Evolutionary conservation across 2,329 filamentous ascomycete species (phyloP).

Genomic region (Aspergillus latus): DNA sequence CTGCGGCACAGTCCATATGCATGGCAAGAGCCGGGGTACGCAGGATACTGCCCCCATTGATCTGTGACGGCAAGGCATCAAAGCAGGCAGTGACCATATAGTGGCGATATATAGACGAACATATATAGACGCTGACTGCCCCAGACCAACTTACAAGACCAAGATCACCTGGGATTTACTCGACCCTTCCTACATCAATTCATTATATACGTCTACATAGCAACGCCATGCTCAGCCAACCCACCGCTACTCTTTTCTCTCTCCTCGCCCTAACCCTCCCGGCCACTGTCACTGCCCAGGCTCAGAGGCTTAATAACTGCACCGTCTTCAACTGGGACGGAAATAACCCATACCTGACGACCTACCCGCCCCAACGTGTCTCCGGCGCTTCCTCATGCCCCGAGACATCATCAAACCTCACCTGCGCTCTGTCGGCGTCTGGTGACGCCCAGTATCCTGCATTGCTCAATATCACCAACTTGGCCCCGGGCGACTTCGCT

Average conservation of each 20-base stretch:
- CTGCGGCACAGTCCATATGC: neutral
- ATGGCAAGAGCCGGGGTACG: neutral
- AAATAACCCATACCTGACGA: neutral
- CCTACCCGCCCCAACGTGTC: constrained; percentile 1
- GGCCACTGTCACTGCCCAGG: neutral
- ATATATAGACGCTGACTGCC: neutral
- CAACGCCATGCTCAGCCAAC: neutral
- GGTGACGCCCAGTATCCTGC: constrained; percentile 2
- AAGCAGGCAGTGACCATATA: neutral
- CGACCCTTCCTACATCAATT: neutral
- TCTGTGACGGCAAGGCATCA: neutral
- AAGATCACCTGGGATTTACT: neutral
- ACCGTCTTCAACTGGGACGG: constrained; percentile 13
- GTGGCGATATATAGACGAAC: no score
- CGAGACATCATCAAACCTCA: neutral
- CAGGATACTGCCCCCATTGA: neutral
- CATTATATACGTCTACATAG: neutral
- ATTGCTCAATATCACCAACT: neutral
- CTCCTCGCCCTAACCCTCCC: neutral
- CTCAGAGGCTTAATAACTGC: neutral
- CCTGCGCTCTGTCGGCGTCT: constrained; percentile 4
- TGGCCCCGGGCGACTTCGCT: neutral
- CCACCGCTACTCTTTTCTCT: constrained; percentile 1
- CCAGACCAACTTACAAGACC: neutral
- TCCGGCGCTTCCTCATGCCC: constrained; percentile 3